phyloP scores from a whole-genome alignment of 129 eudicot genomes.

The Lonicera japonica region DNA sequence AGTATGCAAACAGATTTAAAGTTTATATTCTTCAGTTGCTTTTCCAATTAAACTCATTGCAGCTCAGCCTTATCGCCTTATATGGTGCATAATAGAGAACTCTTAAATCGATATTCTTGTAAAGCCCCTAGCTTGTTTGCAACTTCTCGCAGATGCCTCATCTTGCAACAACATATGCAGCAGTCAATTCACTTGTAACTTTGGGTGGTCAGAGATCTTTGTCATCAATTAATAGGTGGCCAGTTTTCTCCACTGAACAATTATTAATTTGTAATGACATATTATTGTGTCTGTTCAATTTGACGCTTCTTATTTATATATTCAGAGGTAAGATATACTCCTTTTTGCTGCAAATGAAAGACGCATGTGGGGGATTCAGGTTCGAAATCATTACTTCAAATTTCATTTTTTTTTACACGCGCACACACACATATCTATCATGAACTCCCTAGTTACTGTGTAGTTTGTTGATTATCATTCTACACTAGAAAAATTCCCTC shows the following conservation, averaged over 20 bases:
- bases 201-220: conserved; percentile 71
- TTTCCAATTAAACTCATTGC: too few relatives aligned
- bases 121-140: conserved; percentile 11
- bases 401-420: too few relatives aligned
- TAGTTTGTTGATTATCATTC: too few relatives aligned
- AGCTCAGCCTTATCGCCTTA: too few relatives aligned
- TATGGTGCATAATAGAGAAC: too few relatives aligned
- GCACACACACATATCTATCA: too few relatives aligned
- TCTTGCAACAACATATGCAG: conserved; percentile 96
- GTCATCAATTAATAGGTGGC: conserved; percentile 77
- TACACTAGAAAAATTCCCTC: too few relatives aligned
- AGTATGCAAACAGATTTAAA: too few relatives aligned
- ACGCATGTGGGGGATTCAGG: conserved; percentile 80
- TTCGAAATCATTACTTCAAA: conserved; percentile 10
- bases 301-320: background rate
- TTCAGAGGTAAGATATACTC: conserved; percentile 50
- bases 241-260: conserved; percentile 5
- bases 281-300: too few relatives aligned
- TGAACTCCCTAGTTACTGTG: too few relatives aligned
- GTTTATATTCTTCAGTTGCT: too few relatives aligned
- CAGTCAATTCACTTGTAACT: conserved; percentile 77
- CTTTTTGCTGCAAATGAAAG: conserved; percentile 85
- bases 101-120: background rate
- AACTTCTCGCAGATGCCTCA: conserved; percentile 70
- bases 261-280: background rate